Percentiles rank a stretch among this genome's conserved stretches.
These are phyloP conservation scores for Anastatica hierochuntica DNA, from an alignment of 345 rosid genomes.

Conservation along the genomic window DNA sequence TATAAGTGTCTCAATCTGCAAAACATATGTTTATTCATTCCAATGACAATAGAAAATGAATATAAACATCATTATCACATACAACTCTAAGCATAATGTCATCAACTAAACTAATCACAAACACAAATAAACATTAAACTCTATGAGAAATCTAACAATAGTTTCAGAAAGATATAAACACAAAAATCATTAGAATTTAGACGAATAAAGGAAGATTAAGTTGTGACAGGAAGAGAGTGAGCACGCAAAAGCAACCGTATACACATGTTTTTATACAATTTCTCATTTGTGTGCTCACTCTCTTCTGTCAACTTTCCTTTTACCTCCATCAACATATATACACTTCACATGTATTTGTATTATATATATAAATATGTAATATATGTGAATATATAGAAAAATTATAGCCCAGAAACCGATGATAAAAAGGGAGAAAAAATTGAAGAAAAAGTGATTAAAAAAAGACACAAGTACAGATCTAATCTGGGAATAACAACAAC, in stretches of 20 bases:
- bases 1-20: too few species aligned
- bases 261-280: slow-evolving; percentile 6
- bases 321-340: slow-evolving; percentile 14
- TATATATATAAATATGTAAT: neutral
- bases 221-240: slow-evolving; percentile 19
- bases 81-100: too few species aligned
- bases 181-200: neutral
- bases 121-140: too few species aligned
- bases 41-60: too few species aligned
- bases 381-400: neutral
- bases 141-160: too few species aligned
- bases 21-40: too few species aligned
- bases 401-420: slow-evolving; percentile 8
- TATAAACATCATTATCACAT: too few species aligned
- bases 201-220: slow-evolving; percentile 11
- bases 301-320: slow-evolving; percentile 31
- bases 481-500: slow-evolving; percentile 18
- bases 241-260: slow-evolving; percentile 30
- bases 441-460: neutral
- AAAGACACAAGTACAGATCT: slow-evolving; percentile 23
- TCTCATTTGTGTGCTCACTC: slow-evolving; percentile 29
- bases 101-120: neutral
- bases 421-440: neutral
- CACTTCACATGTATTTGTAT: neutral
- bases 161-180: neutral